Conservation (phyloP, 2,329 filamentous ascomycete genomes). For the Lecanicillium sp. region DNA sequence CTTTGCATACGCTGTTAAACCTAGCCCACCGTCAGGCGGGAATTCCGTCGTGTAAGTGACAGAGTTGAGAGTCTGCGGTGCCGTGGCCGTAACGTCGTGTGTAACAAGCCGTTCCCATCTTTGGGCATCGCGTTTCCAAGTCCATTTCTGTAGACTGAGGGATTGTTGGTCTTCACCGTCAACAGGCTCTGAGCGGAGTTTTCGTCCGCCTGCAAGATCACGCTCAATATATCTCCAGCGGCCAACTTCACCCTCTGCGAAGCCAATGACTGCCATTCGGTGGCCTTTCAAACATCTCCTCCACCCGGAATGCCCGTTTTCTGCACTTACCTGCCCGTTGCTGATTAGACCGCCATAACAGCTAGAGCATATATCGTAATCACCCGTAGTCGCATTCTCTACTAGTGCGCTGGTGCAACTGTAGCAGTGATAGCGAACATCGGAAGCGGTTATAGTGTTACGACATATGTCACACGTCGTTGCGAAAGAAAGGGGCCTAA, state of each 20-base stretch:
- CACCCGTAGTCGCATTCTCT: slow-evolving; percentile 47
- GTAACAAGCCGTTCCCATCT: slow-evolving; percentile 40
- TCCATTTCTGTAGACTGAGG: slow-evolving; percentile 39
- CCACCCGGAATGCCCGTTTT: slow-evolving; percentile 78
- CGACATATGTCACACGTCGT: slow-evolving; percentile 74
- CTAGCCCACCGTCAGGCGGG: slow-evolving; percentile 69
- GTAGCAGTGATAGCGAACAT: slow-evolving; percentile 72
- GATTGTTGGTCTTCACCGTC: slow-evolving; percentile 22
- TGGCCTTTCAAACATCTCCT: slow-evolving; percentile 72
- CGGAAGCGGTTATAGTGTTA: slow-evolving; percentile 59
- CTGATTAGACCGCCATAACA: slow-evolving; percentile 67
- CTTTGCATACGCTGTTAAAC: slow-evolving; percentile 51
- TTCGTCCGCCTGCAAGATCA: slow-evolving; percentile 70
- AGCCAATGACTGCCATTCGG: slow-evolving; percentile 74
- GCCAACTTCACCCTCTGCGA: slow-evolving; percentile 59
- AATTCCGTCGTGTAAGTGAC: slow-evolving; percentile 32
- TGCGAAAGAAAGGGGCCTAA: slow-evolving; percentile 61
- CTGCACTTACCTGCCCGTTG: slow-evolving; percentile 55
- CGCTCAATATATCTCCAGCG: slow-evolving; percentile 59
- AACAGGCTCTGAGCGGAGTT: slow-evolving; percentile 52
- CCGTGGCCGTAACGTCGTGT: slow-evolving; percentile 38
- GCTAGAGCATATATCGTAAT: slow-evolving; percentile 74
- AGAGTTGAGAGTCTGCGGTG: slow-evolving; percentile 23
- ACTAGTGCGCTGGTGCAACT: slow-evolving; percentile 51
- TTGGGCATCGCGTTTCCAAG: slow-evolving; percentile 36